Conservation (phyloP, 2,329 filamentous ascomycete species). For the Colletotrichum sansevieriae region DNA sequence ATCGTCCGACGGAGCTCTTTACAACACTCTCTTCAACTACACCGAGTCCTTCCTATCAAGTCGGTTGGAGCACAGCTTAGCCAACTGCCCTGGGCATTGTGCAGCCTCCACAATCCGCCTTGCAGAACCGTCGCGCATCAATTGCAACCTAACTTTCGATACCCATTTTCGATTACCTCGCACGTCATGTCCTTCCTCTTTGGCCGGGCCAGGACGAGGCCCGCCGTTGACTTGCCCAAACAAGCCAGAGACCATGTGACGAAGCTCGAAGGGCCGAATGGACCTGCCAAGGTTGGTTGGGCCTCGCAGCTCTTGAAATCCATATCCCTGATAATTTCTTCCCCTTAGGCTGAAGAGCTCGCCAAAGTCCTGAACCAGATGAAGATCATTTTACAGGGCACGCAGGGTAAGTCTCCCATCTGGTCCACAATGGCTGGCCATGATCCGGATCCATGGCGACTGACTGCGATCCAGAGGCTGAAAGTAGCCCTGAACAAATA, state of each 20-base stretch:
- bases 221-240: conserved; percentile 66
- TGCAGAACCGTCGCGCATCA: background rate
- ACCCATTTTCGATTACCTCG: background rate
- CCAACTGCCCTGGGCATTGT: too few species aligned
- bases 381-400: conserved; percentile 94
- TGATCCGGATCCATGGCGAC: conserved; percentile 10
- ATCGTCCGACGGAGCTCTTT: background rate
- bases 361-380: conserved; percentile 89
- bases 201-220: conserved; percentile 64
- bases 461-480: conserved; percentile 72
- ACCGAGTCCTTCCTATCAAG: background rate
- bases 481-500: conserved; percentile 88
- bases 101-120: background rate
- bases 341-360: conserved; percentile 82
- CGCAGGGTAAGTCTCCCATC: conserved; percentile 74
- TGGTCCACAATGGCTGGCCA: too few species aligned
- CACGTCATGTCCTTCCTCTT: conserved; percentile 68
- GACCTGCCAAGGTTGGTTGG: conserved; percentile 59
- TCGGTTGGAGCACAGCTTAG: too few species aligned
- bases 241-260: conserved; percentile 68
- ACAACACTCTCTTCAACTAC: background rate
- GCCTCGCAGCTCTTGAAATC: conserved; percentile 11
- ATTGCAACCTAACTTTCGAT: background rate
- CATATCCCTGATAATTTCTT: conserved; percentile 45
- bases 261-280: conserved; percentile 64